Base-by-base conservation (phyloP, 2,329 filamentous ascomycete species). In the Ceratocystis alfenasii region DNA sequence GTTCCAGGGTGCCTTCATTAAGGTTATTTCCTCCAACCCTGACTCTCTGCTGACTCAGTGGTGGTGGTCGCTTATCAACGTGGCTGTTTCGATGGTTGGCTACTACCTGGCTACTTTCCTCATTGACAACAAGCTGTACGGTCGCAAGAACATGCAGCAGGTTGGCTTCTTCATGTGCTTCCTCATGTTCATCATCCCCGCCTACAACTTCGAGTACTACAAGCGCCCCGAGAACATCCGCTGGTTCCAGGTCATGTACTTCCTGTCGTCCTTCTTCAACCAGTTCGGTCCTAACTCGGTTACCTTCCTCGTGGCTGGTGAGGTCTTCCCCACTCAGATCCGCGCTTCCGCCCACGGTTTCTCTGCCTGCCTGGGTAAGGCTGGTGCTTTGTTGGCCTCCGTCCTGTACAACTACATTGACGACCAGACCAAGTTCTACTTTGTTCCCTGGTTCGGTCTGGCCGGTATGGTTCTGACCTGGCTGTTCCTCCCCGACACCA, bases 231-330 rank as follows among this genome's bases (percentile, higher is more conserved):
- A 80, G 5, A 84, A 90, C 71, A 87, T 96, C 74, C 86, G 90
- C 73, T 80, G 82, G n/a, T 97, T 97, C 86, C 92, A 96, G 79
- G 86, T 92, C 74, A 96, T 97, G 90, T 96, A 96, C 82, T 96
- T 96, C 79, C 76, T 97, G 71, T 95, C 90, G 6, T 95, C 90
- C 28, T 97, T 97, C 81, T 97, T 97, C 86, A 96, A 96, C 82
- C 93, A 97, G 75, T 97, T 97, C 73, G 93, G 93, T 12, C 93
- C 93, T 76, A 97, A 97, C 82, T 87, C 86, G 60, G 91, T 96
- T 72, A 96, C 92, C 69, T 97, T 97, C 88, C 84, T 97, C 70
- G 89, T 95, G 45, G 93, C 93, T 55, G 93, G 90, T 55, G 93
- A 97, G 75, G 90, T 96, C n/a, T 97, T 90, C 81, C 93, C 93